Percentiles rank a stretch among this genome's conserved stretches.
Evolutionary conservation across 768 basidiomycete genomes (phyloP).

Genomic region (Omphalotus guepiniiformis): DNA sequence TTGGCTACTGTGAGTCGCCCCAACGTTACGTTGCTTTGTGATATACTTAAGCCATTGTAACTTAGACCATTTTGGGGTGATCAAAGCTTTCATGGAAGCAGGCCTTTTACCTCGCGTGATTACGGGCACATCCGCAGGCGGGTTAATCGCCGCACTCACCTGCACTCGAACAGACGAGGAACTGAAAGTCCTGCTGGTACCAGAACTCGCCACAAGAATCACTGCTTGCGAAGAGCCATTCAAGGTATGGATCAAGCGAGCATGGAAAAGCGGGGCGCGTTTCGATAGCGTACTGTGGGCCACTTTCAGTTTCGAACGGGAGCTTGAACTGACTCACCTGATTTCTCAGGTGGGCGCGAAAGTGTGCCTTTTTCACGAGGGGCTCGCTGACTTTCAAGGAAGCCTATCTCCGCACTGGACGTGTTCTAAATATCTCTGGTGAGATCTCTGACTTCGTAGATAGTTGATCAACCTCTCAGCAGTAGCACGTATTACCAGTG

Average conservation of each 20-base stretch:
- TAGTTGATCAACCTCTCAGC: background rate
- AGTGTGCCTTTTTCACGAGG: constrained; percentile 87
- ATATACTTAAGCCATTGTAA: no score
- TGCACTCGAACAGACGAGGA: constrained; percentile 91
- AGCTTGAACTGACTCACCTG: background rate
- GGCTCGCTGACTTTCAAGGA: constrained; percentile 96
- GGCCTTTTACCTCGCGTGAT: constrained; percentile 86
- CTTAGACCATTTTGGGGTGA: constrained; percentile 83
- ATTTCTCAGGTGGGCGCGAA: constrained; percentile 11
- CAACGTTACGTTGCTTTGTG: background rate
- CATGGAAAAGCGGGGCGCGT: constrained; percentile 87
- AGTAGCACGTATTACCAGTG: constrained; percentile 32
- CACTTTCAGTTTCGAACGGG: background rate
- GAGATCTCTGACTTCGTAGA: background rate
- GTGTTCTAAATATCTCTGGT: constrained; percentile 83
- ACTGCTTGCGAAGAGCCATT: constrained; percentile 80
- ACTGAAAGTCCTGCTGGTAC: constrained; percentile 69
- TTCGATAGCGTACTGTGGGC: constrained; percentile 73
- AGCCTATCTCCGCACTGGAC: constrained; percentile 88
- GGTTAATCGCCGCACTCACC: constrained; percentile 67
- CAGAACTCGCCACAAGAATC: constrained; percentile 79
- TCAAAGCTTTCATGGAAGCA: constrained; percentile 88
- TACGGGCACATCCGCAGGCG: constrained; percentile 93
- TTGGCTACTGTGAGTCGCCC: constrained; percentile 80
- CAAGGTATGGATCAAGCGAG: constrained; percentile 36